Conservation (phyloP, 2,329 filamentous ascomycete species). For the Ascochyta pisi region DNA sequence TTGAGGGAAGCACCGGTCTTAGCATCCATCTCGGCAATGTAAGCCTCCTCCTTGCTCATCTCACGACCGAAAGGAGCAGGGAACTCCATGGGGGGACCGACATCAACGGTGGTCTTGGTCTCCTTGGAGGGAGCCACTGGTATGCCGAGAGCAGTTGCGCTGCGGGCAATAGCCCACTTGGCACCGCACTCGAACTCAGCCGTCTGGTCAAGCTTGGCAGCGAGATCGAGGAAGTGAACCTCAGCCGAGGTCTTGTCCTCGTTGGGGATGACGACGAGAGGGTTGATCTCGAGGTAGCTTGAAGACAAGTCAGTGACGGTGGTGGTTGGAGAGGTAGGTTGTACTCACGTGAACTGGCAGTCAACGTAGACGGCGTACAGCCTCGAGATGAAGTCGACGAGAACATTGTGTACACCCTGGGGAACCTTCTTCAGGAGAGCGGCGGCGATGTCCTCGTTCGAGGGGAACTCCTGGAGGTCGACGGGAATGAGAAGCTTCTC, state of each 20-base stretch:
- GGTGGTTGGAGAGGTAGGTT: neutral
- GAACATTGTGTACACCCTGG: slow-evolving; percentile 93
- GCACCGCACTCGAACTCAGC: slow-evolving; percentile 99
- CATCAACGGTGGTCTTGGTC: slow-evolving; percentile 89
- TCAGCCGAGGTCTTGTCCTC: slow-evolving; percentile 88
- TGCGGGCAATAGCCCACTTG: slow-evolving; percentile 97
- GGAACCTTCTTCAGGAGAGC: slow-evolving; percentile 91
- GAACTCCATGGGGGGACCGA: slow-evolving; percentile 98
- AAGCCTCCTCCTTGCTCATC: slow-evolving; percentile 97
- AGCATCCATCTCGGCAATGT: slow-evolving; percentile 97
- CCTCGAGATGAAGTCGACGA: slow-evolving; percentile 98
- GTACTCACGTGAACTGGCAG: slow-evolving; percentile 86
- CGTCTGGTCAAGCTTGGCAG: slow-evolving; percentile 98
- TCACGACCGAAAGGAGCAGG: slow-evolving; percentile 98
- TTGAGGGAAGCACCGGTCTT: slow-evolving; percentile 99
- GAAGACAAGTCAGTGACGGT: slow-evolving; percentile 21
- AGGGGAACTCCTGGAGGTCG: slow-evolving; percentile 91
- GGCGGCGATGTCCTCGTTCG: slow-evolving; percentile 89
- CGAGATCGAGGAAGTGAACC: slow-evolving; percentile 97
- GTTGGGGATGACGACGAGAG: slow-evolving; percentile 96
- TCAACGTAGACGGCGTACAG: slow-evolving; percentile 99
- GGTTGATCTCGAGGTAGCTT: slow-evolving; percentile 98
- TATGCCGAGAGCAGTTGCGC: slow-evolving; percentile 85
- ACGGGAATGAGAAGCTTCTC: slow-evolving; percentile 98
- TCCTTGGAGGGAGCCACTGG: slow-evolving; percentile 66